These are phyloP conservation scores for Alternaria sp. DNA, from an alignment of 2,329 filamentous ascomycete genomes.

Conservation along the genomic window DNA sequence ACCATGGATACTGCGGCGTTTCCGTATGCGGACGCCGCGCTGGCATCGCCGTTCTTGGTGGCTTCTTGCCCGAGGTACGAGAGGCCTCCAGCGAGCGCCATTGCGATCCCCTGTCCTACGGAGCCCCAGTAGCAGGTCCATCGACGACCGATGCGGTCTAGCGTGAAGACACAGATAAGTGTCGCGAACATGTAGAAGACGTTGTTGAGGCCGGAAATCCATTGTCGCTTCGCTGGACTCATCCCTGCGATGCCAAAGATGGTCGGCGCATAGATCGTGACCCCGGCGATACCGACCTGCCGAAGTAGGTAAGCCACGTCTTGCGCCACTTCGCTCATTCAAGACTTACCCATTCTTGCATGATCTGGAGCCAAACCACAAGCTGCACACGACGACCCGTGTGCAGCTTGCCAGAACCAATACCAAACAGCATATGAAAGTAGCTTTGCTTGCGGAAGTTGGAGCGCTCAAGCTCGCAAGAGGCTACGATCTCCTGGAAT, in stretches of 20 bases:
- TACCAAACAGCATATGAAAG: slow-evolving; percentile 71
- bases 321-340: not conserved
- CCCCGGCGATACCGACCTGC: slow-evolving; percentile 58
- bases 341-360: slow-evolving; percentile 71
- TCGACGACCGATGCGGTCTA: slow-evolving; percentile 73
- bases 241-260: slow-evolving; percentile 75
- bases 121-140: slow-evolving; percentile 76
- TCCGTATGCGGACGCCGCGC: slow-evolving; percentile 63
- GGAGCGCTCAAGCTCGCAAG: slow-evolving; percentile 65
- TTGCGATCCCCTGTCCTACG: slow-evolving; percentile 68
- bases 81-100: slow-evolving; percentile 72
- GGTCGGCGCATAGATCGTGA: slow-evolving; percentile 64
- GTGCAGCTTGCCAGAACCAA: slow-evolving; percentile 70
- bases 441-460: slow-evolving; percentile 65
- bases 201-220: slow-evolving; percentile 58
- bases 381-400: slow-evolving; percentile 73
- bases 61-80: slow-evolving; percentile 63
- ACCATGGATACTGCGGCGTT: slow-evolving; percentile 74
- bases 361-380: slow-evolving; percentile 75
- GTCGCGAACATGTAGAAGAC: slow-evolving; percentile 70
- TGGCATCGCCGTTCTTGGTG: slow-evolving; percentile 56
- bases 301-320: not conserved
- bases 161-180: slow-evolving; percentile 72
- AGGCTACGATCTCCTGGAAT: slow-evolving; percentile 72
- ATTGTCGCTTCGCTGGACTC: slow-evolving; percentile 57